These are phyloP conservation scores for Coleophoma eucalyptorum DNA, from an alignment of 2,329 filamentous ascomycete species.

Conservation along the genomic window DNA sequence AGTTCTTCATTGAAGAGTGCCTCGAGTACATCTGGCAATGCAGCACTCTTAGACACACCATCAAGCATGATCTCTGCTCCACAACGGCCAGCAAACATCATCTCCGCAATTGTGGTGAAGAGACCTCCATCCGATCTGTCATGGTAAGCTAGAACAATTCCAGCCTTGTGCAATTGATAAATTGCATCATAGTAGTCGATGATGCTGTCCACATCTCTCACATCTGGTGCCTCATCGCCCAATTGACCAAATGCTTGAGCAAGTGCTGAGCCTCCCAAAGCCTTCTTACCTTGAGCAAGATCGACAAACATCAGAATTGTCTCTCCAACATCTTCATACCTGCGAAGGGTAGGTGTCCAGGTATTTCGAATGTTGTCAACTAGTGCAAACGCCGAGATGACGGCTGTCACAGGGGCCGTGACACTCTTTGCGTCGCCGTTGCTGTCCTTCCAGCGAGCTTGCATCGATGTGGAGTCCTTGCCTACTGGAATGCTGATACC, in stretches of 20 bases:
- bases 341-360: conserved; percentile 87
- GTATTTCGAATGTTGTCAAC: conserved; percentile 81
- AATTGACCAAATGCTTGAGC: conserved; percentile 86
- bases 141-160: conserved; percentile 86
- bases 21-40: conserved; percentile 60
- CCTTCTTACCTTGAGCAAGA: conserved; percentile 74
- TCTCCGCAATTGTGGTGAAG: conserved; percentile 86
- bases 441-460: conserved; percentile 86
- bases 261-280: conserved; percentile 85
- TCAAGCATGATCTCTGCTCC: conserved; percentile 85
- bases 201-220: conserved; percentile 75
- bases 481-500: conserved; percentile 93
- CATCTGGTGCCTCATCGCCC: conserved; percentile 80
- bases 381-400: conserved; percentile 86
- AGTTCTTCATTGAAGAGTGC: conserved; percentile 95
- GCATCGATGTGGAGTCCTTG: conserved; percentile 99
- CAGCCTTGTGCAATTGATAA: conserved; percentile 58
- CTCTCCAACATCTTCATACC: conserved; percentile 83
- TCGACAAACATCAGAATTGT: conserved; percentile 89
- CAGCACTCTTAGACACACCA: conserved; percentile 58
- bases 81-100: conserved; percentile 96
- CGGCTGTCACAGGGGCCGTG: conserved; percentile 84
- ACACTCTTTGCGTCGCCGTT: conserved; percentile 73
- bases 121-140: conserved; percentile 92
- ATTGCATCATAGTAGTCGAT: conserved; percentile 91